A percentile compares a stretch with the other conserved stretches of the same genome.
Evolutionary conservation across 176 grass and related monocot genomes (phyloP).

Genomic region (Rhynchospora breviuscula): DNA sequence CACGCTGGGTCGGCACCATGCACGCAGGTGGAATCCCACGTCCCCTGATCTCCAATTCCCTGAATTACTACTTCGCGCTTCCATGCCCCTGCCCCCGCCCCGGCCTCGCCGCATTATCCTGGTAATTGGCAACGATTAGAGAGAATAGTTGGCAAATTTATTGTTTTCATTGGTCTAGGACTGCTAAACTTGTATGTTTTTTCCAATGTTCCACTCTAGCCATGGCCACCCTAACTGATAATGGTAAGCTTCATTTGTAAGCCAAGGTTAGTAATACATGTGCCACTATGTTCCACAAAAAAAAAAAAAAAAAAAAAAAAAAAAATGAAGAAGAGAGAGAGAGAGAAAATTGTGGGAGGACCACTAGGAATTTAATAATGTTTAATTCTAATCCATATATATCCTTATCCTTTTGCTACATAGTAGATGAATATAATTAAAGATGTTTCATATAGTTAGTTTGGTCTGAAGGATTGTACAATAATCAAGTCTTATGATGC

Average conservation of each 20-base stretch:
- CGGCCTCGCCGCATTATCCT: conserved; percentile 66
- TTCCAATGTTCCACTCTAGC: not conserved
- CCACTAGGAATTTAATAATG: not conserved
- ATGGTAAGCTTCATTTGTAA: not conserved
- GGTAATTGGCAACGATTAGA: not conserved
- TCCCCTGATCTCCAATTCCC: conserved; percentile 18
- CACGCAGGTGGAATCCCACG: not conserved
- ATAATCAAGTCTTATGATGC: not conserved
- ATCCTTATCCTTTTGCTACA: not conserved
- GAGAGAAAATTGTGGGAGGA: not conserved
- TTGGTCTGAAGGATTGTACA: not conserved
- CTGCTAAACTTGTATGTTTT: not conserved
- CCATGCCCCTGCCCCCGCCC: not conserved
- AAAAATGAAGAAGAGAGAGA: not conserved
- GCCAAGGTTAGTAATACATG: not conserved
- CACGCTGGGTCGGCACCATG: conserved; percentile 32
- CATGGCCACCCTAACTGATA: not conserved
- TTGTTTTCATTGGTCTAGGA: not conserved
- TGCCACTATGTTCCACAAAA: not conserved
- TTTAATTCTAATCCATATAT: not conserved
- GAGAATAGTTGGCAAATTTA: not conserved
- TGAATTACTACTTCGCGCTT: not conserved
- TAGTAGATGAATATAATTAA: not conserved
- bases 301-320: not conserved
- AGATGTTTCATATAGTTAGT: not conserved